These are phyloP conservation scores for Parietichytrium sp. DNA, from an alignment of 108 stramenopile species.

Conservation along the genomic window DNA sequence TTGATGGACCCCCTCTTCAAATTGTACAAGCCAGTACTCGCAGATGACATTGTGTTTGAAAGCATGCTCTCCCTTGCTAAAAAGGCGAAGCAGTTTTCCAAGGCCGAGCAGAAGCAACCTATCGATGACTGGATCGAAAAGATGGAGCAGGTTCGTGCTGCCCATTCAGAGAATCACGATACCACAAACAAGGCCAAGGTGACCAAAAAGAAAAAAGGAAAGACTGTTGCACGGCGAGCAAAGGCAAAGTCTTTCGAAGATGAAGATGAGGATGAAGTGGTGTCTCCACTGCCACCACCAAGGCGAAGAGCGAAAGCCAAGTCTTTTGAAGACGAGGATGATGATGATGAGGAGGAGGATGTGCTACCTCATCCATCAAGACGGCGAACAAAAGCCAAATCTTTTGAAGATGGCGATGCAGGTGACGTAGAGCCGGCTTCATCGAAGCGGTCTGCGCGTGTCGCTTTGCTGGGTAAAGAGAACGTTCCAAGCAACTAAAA, in stretches of 20 bases:
- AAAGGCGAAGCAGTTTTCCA: conserved; percentile 79
- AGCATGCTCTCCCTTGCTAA: conserved; percentile 69
- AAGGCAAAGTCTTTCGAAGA: neutral
- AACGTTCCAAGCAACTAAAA: no score
- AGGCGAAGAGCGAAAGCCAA: neutral
- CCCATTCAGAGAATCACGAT: neutral
- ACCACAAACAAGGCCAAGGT: conserved; percentile 14
- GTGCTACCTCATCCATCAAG: no score
- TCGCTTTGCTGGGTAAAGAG: no score
- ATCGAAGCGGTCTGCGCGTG: no score
- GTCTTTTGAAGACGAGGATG: neutral
- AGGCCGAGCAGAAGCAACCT: conserved; percentile 71
- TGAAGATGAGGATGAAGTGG: neutral
- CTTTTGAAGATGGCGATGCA: neutral
- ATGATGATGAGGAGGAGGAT: no score
- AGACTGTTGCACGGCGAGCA: neutral
- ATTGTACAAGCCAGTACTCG: conserved; percentile 80
- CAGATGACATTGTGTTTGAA: conserved; percentile 80
- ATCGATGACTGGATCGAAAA: conserved; percentile 82
- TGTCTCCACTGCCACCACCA: no score
- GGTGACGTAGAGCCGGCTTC: no score
- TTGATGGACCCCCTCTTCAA: conserved; percentile 77
- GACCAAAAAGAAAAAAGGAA: neutral
- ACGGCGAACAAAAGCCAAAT: neutral
- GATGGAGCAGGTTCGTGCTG: conserved; percentile 56